Evolutionary conservation across 495 filamentous ascomycete species (phyloP), one percentile per base, ranked within the genome.

Genomic region (Ascobolus immersus): DNA sequence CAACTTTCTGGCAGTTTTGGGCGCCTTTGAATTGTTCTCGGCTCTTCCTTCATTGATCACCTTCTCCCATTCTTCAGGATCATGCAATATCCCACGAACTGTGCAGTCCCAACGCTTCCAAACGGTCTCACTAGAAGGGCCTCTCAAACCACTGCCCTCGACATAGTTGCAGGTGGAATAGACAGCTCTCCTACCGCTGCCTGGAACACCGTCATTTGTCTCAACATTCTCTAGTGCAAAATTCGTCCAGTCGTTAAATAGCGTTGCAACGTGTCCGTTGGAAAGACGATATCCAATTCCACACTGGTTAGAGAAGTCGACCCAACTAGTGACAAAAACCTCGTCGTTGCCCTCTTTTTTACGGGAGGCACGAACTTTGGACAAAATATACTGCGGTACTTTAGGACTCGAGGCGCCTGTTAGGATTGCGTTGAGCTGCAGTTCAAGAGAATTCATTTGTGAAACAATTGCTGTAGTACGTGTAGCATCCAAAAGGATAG

Each of bases 291-390:
- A 90, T 4, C 78, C 79, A 24, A 84, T 61, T 1, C 79, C 79
- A 44, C 80, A 82, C 42, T 78, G 77, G 51, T 86, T 86, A 17
- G 78, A 80, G 43, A 86, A 90, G 44, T 90, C 79, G n/a, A 90
- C 79, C 79, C 79, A 90, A 48, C 84, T 86, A 15, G 80, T 71
- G 15, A 90, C 75, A 19, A 71, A 50, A 10, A 50, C 34, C 11
- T 36, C 37, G 10, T 29, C 26, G 21, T 49, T 49, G n/a, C n/a
- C n/a, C n/a, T n/a, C n/a, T n/a, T n/a, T n/a, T n/a, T n/a, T 35
- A 18, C 34, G 41, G 24, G 28, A 49, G 10, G 33, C 28, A 14
- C 33, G 39, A 21, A 50, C 35, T n/a, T n/a, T n/a, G n/a, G n/a
- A n/a, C n/a, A n/a, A n/a, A n/a, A n/a, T n/a, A n/a, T n/a, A n/a